A percentile compares a stretch with the other conserved stretches of the same genome.
These are phyloP conservation scores for Trichoderma gamsii DNA, from an alignment of 495 filamentous ascomycete genomes.

Conservation along the genomic window DNA sequence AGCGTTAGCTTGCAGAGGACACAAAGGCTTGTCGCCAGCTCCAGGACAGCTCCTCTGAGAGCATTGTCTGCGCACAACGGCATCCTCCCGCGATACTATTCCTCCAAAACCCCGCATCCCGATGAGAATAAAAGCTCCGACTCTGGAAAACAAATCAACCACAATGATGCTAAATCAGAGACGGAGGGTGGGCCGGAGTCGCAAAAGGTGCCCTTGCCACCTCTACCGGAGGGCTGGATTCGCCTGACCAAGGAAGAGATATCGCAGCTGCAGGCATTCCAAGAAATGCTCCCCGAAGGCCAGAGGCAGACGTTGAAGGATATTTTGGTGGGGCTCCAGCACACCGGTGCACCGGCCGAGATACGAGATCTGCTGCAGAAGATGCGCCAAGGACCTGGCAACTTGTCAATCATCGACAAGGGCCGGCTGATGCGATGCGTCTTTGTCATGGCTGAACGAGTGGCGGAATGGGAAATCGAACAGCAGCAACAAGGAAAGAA, in stretches of 20 bases:
- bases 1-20: conserved; percentile 4
- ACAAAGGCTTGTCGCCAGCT: neutral
- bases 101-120: conserved; percentile 4
- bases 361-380: conserved; percentile 33
- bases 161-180: conserved; percentile 20
- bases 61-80: neutral
- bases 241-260: conserved; percentile 23
- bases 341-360: conserved; percentile 20
- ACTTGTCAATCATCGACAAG: conserved; percentile 53
- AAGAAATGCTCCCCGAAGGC: neutral
- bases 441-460: conserved; percentile 13
- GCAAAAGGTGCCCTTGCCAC: conserved; percentile 19
- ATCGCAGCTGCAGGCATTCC: neutral
- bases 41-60: neutral
- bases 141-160: neutral
- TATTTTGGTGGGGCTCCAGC: conserved; percentile 11
- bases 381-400: conserved; percentile 52
- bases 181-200: conserved; percentile 19
- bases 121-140: conserved; percentile 4
- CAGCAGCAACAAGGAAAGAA: conserved; percentile 15
- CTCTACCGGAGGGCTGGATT: conserved; percentile 29
- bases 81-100: conserved; percentile 7
- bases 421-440: conserved; percentile 18
- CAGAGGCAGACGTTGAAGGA: conserved; percentile 4
- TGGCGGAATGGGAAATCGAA: conserved; percentile 17